These are phyloP conservation scores for Boletellus ananas DNA, from an alignment of 768 basidiomycete genomes.

Conservation along the genomic window DNA sequence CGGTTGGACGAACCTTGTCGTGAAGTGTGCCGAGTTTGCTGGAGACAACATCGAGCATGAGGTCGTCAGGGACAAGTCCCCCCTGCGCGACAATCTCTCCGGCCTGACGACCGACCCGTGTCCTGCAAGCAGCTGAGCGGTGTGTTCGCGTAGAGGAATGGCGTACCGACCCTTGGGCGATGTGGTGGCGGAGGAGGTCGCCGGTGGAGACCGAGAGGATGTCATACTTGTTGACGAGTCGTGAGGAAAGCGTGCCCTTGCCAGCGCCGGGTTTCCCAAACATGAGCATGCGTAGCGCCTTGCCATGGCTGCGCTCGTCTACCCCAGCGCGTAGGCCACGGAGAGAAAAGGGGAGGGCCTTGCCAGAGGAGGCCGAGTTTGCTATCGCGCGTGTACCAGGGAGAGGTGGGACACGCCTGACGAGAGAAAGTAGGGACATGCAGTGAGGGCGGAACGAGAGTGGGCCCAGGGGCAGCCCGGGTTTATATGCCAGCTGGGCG, in stretches of 20 bases:
- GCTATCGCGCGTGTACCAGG: slow-evolving; percentile 24
- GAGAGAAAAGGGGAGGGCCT: slow-evolving; percentile 51
- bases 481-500: slow-evolving; percentile 18
- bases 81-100: slow-evolving; percentile 79
- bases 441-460: not conserved
- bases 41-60: slow-evolving; percentile 75
- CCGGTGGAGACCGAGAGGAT: slow-evolving; percentile 77
- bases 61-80: slow-evolving; percentile 70
- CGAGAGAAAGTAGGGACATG: slow-evolving; percentile 19
- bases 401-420: slow-evolving; percentile 13
- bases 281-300: slow-evolving; percentile 47
- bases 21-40: slow-evolving; percentile 63
- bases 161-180: slow-evolving; percentile 46
- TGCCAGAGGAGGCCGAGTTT: slow-evolving; percentile 31
- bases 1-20: slow-evolving; percentile 50
- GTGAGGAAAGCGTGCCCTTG: slow-evolving; percentile 78
- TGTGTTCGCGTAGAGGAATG: not conserved
- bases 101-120: slow-evolving; percentile 68
- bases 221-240: slow-evolving; percentile 78
- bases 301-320: slow-evolving; percentile 18
- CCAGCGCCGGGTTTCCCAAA: slow-evolving; percentile 68
- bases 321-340: slow-evolving; percentile 37
- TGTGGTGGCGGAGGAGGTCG: slow-evolving; percentile 82
- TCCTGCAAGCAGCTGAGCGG: slow-evolving; percentile 36
- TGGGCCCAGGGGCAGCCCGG: not conserved